Base-by-base conservation (phyloP, 176 grass and related monocot genomes). In the Bonia amplexicaulis region DNA sequence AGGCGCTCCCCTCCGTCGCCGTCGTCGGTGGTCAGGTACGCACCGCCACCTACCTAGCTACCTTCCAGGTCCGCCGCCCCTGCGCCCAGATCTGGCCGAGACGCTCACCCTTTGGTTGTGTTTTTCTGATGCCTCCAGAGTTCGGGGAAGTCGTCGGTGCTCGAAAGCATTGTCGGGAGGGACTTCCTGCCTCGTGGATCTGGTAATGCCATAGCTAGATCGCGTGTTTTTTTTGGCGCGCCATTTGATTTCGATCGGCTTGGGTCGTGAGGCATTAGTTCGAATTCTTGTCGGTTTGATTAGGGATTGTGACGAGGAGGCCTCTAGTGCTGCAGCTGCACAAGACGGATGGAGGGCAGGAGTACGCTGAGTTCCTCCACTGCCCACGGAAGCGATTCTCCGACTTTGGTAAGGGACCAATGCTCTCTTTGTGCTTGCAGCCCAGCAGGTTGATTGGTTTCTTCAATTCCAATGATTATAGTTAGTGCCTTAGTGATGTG, bases 121-220 rank as follows among this genome's bases (percentile, higher is more conserved):
- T 68, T 68, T 70, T 68, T 63, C 64, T 92, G 25, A 62, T 76
- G 42, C 47, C 63, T 73, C 25, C 88, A 99, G 97, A 99, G 97
- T 75, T 99, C 97, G 5, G 97, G 97, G 71, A 99, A 99, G 85
- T 99, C 93, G 62, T 99, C 97, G 29, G 97, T 99, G 86, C 88
- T 99, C 48, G 97, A 99, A 88, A 99, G 97, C 92, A 89, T 99
- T 77, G 97, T 99, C 37, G 97, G 97, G 77, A 96, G 97, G 86
- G 97, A 99, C 79, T 99, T 99, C 88, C 86, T 99, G 78, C 97
- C 97, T 22, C 97, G 97, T 85, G 97, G 97, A 99, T 99, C 97
- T 94, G 97, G 97, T 99, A 96, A 92, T 82, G 82, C 42, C 42
- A 62, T 71, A 45, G 26, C 57, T 82, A n/a, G 80, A 73, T 81